Evolutionary conservation across 2,329 filamentous ascomycete species (phyloP).

Genomic region (Fusarium mundagurra): DNA sequence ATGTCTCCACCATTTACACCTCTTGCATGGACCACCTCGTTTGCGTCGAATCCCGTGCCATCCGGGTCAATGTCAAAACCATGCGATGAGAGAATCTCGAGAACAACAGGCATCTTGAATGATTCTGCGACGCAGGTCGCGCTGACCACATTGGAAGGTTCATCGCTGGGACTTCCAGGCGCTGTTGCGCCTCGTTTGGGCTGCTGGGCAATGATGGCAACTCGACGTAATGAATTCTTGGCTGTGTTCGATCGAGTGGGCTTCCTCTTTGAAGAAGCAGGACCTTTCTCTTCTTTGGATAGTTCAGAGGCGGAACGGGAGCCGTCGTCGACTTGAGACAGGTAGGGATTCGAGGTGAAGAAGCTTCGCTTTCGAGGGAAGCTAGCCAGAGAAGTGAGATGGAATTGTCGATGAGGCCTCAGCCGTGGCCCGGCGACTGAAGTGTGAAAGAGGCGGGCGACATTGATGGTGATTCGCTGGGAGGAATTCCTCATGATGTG

Average conservation of each 20-base stretch:
- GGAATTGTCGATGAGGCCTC: constrained; percentile 52
- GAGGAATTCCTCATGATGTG: constrained; percentile 48
- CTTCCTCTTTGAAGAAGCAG: constrained; percentile 55
- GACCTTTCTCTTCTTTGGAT: constrained; percentile 28
- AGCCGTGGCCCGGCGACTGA: constrained; percentile 41
- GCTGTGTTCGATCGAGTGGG: constrained; percentile 56
- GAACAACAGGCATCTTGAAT: constrained; percentile 71
- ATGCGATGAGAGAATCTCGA: constrained; percentile 65
- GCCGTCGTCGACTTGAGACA: constrained; percentile 55
- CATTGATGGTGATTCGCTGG: constrained; percentile 48
- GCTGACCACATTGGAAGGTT: constrained; percentile 59
- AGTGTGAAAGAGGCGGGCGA: constrained; percentile 45
- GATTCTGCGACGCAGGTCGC: constrained; percentile 71
- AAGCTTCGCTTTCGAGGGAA: constrained; percentile 68
- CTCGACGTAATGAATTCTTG: constrained; percentile 82
- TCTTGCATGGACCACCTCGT: constrained; percentile 71
- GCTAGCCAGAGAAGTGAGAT: constrained; percentile 55
- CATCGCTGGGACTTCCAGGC: constrained; percentile 43
- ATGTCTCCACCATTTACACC: constrained; percentile 79
- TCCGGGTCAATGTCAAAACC: constrained; percentile 72
- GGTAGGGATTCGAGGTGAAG: constrained; percentile 71
- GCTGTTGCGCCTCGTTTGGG: constrained; percentile 49
- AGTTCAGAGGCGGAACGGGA: constrained; percentile 34
- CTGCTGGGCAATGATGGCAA: constrained; percentile 85
- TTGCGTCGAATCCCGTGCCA: constrained; percentile 66